A percentile compares a stretch with the other conserved stretches of the same genome.
Conservation (phyloP, 192 early-diverging fungal genomes). For the Podila horticola region DNA sequence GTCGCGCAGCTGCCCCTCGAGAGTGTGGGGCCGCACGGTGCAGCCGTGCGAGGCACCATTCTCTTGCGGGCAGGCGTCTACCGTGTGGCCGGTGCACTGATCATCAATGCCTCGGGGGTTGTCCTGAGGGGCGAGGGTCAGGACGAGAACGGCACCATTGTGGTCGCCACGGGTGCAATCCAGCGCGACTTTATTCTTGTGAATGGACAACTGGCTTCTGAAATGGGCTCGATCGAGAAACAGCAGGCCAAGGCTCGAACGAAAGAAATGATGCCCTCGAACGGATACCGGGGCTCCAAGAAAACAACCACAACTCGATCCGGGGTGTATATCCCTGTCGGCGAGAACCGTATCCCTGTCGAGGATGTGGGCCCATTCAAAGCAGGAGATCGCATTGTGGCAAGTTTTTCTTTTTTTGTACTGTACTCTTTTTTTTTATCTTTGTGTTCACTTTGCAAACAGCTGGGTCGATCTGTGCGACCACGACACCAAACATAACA, state of each 20-base stretch:
- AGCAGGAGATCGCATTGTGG: slow-evolving; percentile 12
- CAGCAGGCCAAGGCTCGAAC: slow-evolving; percentile 2
- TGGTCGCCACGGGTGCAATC: slow-evolving; percentile 14
- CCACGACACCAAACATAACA: too few species aligned
- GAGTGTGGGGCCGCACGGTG: slow-evolving; percentile 1
- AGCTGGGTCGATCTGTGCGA: not conserved
- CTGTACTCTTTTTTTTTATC: not conserved
- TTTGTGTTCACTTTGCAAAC: not conserved
- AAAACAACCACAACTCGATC: not conserved
- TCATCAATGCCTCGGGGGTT: slow-evolving; percentile 7
- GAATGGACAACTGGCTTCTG: slow-evolving; percentile 11
- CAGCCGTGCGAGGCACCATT: slow-evolving; percentile 6
- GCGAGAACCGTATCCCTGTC: slow-evolving; percentile 12
- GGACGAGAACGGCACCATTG: slow-evolving; percentile 9
- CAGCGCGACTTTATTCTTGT: slow-evolving; percentile 21
- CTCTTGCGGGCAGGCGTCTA: slow-evolving; percentile 17
- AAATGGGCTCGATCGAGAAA: not conserved
- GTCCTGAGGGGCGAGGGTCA: slow-evolving; percentile 24
- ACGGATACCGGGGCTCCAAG: slow-evolving; percentile 11
- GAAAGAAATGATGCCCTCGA: slow-evolving; percentile 27
- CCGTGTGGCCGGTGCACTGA: slow-evolving; percentile 6
- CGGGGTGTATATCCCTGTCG: slow-evolving; percentile 11
- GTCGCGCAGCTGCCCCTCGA: slow-evolving; percentile 11
- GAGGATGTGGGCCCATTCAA: not conserved
- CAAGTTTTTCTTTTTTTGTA: not conserved